Base-by-base conservation (phyloP, 164 flowering plant genomes). In the Annona squamosa region DNA sequence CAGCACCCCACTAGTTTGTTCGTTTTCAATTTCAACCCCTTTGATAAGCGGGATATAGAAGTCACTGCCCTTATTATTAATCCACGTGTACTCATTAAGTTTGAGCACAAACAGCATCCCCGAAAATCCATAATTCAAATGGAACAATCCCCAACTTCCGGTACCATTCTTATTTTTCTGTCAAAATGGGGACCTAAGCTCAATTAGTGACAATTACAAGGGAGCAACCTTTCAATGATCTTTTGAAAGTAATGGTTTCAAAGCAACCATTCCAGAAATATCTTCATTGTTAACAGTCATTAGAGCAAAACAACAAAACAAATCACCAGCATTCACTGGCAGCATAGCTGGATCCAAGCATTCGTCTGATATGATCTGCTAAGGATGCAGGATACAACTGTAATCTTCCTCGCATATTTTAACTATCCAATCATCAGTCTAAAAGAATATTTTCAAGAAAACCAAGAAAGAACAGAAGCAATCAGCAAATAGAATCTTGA, bases 101-200 rank as follows among this genome's bases (percentile, higher is more conserved):
- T 90, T 92, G 82, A 95, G 86, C 77, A 95, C 99, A 85, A 95
- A 95, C 79, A 89, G 83, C 74, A 95, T 84, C 37, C 93, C 98
- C 19, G 47, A 57, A 73, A 80, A 37, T 61, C 83, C 84, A 78
- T 86, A 81, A 77, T 88, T 89, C 71, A 95, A 74, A 81, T 89
- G 77, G 78, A 95, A 90, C 42, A 75, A 72, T 47, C 87, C 97
- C 67, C 56, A 72, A 77, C 84, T 84, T 75, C 95, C 98, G 65
- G 48, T 68, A 59, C 90, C 91, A 68, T 77, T 84, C 48, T 82
- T 87, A 75, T 86, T 91, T 71, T 78, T 83, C 98, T 92, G 93
- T 85, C 84, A 63, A 72, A 79, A 46, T 75, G 10, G 4, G 71
- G 65, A 4, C 41, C 61, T 68, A 57, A 52, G 69, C 59, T 42